A percentile compares a stretch with the other conserved stretches of the same genome.
Conservation (phyloP, 495 filamentous ascomycete species). For the Aspergillus ostianus region DNA sequence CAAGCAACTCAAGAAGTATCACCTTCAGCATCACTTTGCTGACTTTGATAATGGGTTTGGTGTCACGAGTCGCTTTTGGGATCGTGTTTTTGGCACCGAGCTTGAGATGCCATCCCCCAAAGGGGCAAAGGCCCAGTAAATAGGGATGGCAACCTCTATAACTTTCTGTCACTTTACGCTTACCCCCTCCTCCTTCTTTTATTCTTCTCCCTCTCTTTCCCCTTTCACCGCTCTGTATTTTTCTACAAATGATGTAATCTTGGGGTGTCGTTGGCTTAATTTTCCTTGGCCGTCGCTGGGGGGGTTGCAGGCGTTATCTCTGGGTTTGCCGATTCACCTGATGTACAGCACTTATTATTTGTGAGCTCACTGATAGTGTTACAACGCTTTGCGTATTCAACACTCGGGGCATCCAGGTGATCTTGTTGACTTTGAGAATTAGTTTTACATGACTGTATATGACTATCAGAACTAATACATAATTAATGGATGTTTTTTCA, state of each 20-base stretch:
- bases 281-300: constrained; percentile 14
- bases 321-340: not conserved
- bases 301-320: not conserved
- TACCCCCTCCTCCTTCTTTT: too few species aligned
- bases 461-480: constrained; percentile 32
- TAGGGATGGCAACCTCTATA: not conserved
- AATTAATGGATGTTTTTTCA: constrained; percentile 19
- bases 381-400: not conserved
- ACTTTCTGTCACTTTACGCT: not conserved
- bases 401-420: not conserved
- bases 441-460: constrained; percentile 26
- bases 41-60: constrained; percentile 98
- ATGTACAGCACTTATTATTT: constrained; percentile 7
- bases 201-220: not conserved
- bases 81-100: constrained; percentile 86
- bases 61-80: constrained; percentile 98
- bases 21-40: constrained; percentile 93
- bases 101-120: constrained; percentile 49
- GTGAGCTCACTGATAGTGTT: not conserved
- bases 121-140: constrained; percentile 57
- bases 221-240: constrained; percentile 1
- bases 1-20: constrained; percentile 89
- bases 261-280: constrained; percentile 18
- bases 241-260: constrained; percentile 25
- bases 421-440: not conserved